Evolutionary conservation across 2,329 filamentous ascomycete species (phyloP), one percentile per base, ranked within the genome.

Genomic region (Fusarium oligoseptatum): DNA sequence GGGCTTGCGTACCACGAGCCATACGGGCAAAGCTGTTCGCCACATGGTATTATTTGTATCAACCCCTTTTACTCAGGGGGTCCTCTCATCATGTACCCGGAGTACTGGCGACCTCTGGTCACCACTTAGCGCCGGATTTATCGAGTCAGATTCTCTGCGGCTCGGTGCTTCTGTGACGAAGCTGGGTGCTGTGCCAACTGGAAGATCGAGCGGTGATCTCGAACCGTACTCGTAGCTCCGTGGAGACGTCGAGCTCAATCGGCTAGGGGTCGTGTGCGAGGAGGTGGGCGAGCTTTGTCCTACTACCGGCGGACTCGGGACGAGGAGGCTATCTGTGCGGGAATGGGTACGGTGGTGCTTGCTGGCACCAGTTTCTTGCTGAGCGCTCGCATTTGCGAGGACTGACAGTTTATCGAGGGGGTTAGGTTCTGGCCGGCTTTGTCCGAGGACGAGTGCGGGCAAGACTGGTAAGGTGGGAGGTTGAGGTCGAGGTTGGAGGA

Each of bases 341-440:
- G 67, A 70, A 67, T 77, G 60, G 17, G 69, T 70, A 9, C 76
- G 73, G 2, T 67, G 74, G 12, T 76, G 79, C 58, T 73, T 76
- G 27, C 62, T 73, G 27, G 74, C 66, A 41, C 77, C 76, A 52
- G 77, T 74, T 1, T 79, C 75, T 71, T 82, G 77, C 43, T 79
- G 76, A 10, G 80, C 76, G 52, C 83, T 84, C 14, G 83, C 83
- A 36, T 80, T 81, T 12, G 83, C 83, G 55, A 85, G 77, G 8
- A 84, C 82, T n/a, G 83, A 81, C 27, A 85, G 70, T 61, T 81
- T 83, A 60, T 84, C 82, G 39, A 83, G 73, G 8, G 78, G 69
- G 15, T 55, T 74, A 22, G 66, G 68, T 17, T 76, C 71, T 45
- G 73, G 78, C 34, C 71, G 71, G 17, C 72, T 61, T 20, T 78